Evolutionary conservation across 805 yeast genomes (phyloP), one percentile per base, ranked within the genome.

Genomic region (Myxozyma mucilagina): DNA sequence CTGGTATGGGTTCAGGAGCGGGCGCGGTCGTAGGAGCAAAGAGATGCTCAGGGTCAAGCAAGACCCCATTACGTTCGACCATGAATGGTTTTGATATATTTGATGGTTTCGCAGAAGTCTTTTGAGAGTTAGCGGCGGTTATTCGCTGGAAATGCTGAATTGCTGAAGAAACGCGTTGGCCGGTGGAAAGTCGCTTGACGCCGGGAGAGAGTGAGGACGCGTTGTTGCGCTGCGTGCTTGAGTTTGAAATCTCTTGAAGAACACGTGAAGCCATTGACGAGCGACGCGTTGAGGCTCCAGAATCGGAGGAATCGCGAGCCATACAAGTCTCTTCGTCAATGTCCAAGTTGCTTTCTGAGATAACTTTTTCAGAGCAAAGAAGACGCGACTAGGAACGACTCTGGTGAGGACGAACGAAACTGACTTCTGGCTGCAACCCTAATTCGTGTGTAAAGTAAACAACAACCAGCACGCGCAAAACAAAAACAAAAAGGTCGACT

Each of bases 91-190:
- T 39, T 42, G 59, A 59, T 16, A 49, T 59, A 7, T 32, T 39
- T 24, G 42, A 9, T 3, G 50, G 34, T 20, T 29, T 53, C 14
- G 24, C 51, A 14, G 24, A 39, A 39, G 42, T 44, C 6, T 16
- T 8, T 13, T 42, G 44, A 39, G 48, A 34, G 16, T 50, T 35
- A 5, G 53, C 36, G n/a, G 54, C 42, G 31, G 58, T 44, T 16
- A 56, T 48, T 29, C 56, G 53, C 13, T 57, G 56, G 42, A 56
- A 63, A 44, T 60, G 65, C 52, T 60, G 57, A 29, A 63, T 56
- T 7, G 64, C 67, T 6, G 65, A 55, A 9, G 65, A 48, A 29
- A 61, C 63, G 35, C 56, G 59, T 18, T 55, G 59, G 29, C 59
- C 60, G 39, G 49, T 32, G 24, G 57, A 42, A 14, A 29, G 57